phyloP scores from a whole-genome alignment of 176 grass and related monocot genomes.

The Oryza officinalis region DNA sequence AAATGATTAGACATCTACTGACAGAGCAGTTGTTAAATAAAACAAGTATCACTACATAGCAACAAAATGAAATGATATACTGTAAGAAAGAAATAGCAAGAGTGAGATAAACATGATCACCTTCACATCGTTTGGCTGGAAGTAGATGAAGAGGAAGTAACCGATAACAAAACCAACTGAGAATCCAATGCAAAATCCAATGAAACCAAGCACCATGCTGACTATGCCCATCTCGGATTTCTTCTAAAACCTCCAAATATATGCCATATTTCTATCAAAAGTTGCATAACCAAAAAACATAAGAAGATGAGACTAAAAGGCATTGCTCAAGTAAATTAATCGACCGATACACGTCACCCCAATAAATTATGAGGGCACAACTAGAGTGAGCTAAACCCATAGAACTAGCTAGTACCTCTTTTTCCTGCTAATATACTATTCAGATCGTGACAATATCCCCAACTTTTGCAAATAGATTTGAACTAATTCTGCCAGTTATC shows the following conservation, averaged over 20 bases:
- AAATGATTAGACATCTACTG: neutral
- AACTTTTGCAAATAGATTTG: conserved; percentile 11
- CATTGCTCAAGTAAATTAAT: neutral
- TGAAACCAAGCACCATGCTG: conserved; percentile 71
- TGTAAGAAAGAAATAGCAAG: conserved; percentile 6
- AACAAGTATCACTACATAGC: conserved; percentile 1
- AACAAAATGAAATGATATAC: conserved; percentile 7
- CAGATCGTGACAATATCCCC: neutral
- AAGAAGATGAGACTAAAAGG: neutral
- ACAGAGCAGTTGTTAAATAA: neutral
- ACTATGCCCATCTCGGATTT: conserved; percentile 58
- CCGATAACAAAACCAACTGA: conserved; percentile 72
- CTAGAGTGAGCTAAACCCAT: neutral
- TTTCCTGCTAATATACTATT: conserved; percentile 17
- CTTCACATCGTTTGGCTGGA: conserved; percentile 84
- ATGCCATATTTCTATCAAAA: conserved; percentile 9
- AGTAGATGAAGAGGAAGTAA: conserved; percentile 76
- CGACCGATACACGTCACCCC: neutral
- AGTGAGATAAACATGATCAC: conserved; percentile 35
- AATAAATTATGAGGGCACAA: conserved; percentile 10
- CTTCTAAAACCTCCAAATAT: neutral
- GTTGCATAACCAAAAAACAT: conserved; percentile 23
- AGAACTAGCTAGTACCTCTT: neutral
- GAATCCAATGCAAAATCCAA: conserved; percentile 78
- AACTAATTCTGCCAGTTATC: neutral